Evolutionary conservation across 129 eudicot genomes (phyloP), one percentile per base, ranked within the genome.

Genomic region (Pseudognaphalium luteoalbum): DNA sequence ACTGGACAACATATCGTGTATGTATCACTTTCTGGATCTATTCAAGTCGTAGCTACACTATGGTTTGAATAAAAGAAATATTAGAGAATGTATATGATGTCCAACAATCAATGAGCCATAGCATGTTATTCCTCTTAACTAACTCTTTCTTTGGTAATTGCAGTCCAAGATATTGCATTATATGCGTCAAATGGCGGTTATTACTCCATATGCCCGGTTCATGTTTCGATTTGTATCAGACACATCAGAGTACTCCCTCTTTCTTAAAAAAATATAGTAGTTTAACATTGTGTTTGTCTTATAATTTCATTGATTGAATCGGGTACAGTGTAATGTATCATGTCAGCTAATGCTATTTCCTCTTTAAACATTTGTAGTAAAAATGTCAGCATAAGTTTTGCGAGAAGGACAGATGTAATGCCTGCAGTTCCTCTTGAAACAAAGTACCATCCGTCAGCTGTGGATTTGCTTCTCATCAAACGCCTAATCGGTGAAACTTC

Each of bases 141-240:
- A 44, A 76, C 63, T 30, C 25, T 16, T 60, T 21, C 42, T 29
- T 78, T 66, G n/a, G 56, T 67, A 4, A 80, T 66, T 89, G 64
- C 97, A 95, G 99, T 95, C 99, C 61, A 95, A 91, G 84, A 95
- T 95, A 81, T 83, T 95, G 89, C 99, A 95, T 78, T 95, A 95
- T 82, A 89, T 95, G 97, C 99, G 99, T 68, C 99, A 95, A 87
- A 89, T 95, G 96, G 99, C 99, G 71, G 99, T 95, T 80, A 95
- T 95, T 66, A 95, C 99, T 69, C 99, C 99, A 20, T 95, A 95
- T 80, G 96, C 99, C 2, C 97, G 91, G 67, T 95, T 95, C 80
- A 86, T 87, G 81, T 95, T 95, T 80, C 88, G 87, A 85, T 95
- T 87, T 81, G 75, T 91, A 47, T 86, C 99, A 33, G 96, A 89